Conservation (phyloP, 345 rosid genomes). For the Eucalyptus pumila region DNA sequence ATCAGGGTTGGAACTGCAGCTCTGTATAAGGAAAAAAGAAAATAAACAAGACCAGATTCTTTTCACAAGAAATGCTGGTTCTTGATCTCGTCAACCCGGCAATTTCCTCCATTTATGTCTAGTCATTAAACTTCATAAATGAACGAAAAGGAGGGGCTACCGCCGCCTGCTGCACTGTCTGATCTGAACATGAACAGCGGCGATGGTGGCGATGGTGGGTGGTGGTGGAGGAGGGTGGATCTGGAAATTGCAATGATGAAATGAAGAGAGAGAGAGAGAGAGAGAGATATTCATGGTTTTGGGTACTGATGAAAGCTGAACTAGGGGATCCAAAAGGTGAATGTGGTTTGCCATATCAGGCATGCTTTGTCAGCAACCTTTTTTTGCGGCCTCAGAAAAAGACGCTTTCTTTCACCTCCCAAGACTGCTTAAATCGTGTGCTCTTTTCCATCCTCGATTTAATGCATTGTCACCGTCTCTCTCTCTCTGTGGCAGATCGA, state of each 20-base stretch:
- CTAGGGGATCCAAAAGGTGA: not conserved
- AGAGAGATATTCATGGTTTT: not conserved
- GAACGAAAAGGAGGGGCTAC: not conserved
- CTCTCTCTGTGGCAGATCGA: not conserved
- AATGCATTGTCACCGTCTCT: not conserved
- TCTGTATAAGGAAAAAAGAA: not conserved
- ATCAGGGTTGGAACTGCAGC: not conserved
- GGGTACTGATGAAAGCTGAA: not conserved
- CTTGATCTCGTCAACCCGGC: too few species aligned
- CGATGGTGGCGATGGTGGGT: not conserved
- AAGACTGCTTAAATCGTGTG: not conserved
- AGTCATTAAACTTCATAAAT: too few species aligned
- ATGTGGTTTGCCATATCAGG: not conserved
- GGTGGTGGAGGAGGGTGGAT: not conserved
- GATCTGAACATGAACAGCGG: not conserved
- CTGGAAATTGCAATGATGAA: not conserved
- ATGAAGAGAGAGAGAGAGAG: not conserved
- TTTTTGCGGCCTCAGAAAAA: not conserved
- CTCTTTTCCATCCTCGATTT: not conserved
- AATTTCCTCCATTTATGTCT: too few species aligned
- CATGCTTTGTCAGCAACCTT: not conserved
- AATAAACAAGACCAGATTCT: not conserved
- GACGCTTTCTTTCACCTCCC: not conserved
- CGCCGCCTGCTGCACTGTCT: not conserved
- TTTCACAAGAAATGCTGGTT: too few species aligned